phyloP scores from a whole-genome alignment of 331 rosid species.

The Acacia concinna region DNA sequence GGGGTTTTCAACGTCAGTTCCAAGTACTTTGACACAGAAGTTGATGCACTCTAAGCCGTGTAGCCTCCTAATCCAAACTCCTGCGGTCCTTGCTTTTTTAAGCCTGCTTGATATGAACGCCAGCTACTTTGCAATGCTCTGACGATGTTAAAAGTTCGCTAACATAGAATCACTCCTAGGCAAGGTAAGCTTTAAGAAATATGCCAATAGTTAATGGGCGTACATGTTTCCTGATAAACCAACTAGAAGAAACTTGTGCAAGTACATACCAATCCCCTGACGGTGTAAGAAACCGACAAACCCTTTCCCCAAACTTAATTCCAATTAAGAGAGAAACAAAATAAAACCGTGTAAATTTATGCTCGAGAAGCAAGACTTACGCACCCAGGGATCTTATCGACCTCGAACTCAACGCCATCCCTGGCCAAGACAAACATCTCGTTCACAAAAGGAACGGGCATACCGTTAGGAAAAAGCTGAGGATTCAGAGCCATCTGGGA shows the following conservation, averaged over 20 bases:
- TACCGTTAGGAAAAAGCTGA: conserved; percentile 71
- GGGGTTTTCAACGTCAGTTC: background rate
- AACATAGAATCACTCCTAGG: background rate
- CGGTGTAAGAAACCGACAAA: background rate
- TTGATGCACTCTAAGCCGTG: background rate
- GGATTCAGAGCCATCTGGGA: conserved; percentile 81
- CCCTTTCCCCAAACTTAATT: background rate
- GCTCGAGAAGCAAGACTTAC: conserved; percentile 1
- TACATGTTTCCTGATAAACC: background rate
- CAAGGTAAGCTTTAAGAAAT: background rate
- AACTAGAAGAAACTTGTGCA: background rate
- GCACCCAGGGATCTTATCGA: conserved; percentile 91
- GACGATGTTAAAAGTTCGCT: background rate
- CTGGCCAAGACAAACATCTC: conserved; percentile 87
- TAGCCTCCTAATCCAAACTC: background rate
- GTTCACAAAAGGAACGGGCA: conserved; percentile 83
- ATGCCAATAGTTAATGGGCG: background rate
- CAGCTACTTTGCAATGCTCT: background rate
- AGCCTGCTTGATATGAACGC: background rate
- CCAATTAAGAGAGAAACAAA: background rate
- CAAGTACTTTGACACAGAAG: background rate
- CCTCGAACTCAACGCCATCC: conserved; percentile 87
- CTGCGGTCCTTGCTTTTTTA: background rate
- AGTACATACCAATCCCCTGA: background rate
- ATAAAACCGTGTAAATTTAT: background rate